Base-by-base conservation (phyloP, 768 basidiomycete species). In the Royoungia palumana region DNA sequence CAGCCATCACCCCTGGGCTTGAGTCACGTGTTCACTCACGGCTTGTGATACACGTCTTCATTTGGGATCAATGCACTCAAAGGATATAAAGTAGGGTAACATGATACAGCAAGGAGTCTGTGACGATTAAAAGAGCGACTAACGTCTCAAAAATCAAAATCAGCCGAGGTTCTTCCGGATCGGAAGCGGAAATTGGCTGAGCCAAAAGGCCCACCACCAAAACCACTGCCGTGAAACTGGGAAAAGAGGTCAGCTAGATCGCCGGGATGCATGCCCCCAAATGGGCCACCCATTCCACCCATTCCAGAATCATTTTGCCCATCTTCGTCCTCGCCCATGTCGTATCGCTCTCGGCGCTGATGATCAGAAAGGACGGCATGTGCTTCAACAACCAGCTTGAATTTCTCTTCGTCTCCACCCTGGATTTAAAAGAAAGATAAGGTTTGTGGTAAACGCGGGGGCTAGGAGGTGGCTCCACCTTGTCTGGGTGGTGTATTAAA, bases 361-460 rank as follows among this genome's bases (percentile, higher is more conserved):
- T 89, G 77, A 56, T 94, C 92, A 0, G 88, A 90, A 3, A 94
- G 81, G 4, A 94, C 85, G 8, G 81, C 78, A 53, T 94, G 77
- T 3, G 90, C 89, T 67, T 93, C 92, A 1, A 75, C 81, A 25
- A 91, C 84, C 19, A 92, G 77, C 68, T 97, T 96, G 80, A 98
- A 98, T 58, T 90, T 88, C 63, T 96, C 95, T 59, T 95, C 94
- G 63, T 93, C 90, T 24, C 94, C 94, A 22, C 94, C 93, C 84
- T 90, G 52, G 30, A 62, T 30, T 47, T 20, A 44, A 16, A 25
- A 22, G 28, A 19, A 40, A 36, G 25, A 16, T 54, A 44, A 57
- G 46, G 41, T 13, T n/a, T 5, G 30, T 53, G 4, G 24, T 25
- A 22, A 32, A 21, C 41, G 13, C n/a, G 13, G 16, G 35, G 27